Evolutionary conservation across 1,284 basidiomycete genomes (phyloP), one percentile per base, ranked within the genome.

Genomic region (Fistulina hepatica): DNA sequence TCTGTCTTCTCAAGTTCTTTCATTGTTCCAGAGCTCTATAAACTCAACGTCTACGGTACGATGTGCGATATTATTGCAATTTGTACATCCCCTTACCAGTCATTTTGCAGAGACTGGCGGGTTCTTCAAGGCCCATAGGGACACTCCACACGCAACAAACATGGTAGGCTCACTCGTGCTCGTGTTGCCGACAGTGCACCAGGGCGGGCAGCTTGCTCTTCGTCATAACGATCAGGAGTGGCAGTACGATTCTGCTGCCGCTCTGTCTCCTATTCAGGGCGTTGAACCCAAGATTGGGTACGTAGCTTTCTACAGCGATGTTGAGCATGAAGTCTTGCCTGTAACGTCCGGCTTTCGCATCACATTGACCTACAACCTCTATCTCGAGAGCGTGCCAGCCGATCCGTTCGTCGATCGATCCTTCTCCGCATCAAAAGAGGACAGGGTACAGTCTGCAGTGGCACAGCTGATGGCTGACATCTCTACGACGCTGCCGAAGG

Each of bases 301-400:
- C 39, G 41, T 55, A 26, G 57, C 62, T 1, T 64, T 61, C 37
- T 60, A 49, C 42, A 51, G 53, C 23, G 63, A 70, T 42, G 52
- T 63, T 31, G 57, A 63, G 31, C 62, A 68, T 42, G 57, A 67
- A 42, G 58, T 70, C 15, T 40, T 51, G 4, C 52, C 52, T 0
- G 58, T 71, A 22, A 53, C 38, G 2, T 52, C 52, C 4, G 65
- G 67, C 1, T 52, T 56, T 32, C 58, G 62, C 1, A 46, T 70
- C 21, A 68, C 63, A 3, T 45, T 71, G 34, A 61, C 64, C 0
- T 67, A 62, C 43, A 60, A 59, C 40, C 52, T 66, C 19, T 55
- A 59, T 37, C 49, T 55, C 19, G 34, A 27, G 12, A 38, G 13
- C 13, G 16, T 20, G 6, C 16, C 30, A 25, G 21, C 22, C 10